phyloP scores from a whole-genome alignment of 352 stramenopile species.

The Globisporangium emineosum region DNA sequence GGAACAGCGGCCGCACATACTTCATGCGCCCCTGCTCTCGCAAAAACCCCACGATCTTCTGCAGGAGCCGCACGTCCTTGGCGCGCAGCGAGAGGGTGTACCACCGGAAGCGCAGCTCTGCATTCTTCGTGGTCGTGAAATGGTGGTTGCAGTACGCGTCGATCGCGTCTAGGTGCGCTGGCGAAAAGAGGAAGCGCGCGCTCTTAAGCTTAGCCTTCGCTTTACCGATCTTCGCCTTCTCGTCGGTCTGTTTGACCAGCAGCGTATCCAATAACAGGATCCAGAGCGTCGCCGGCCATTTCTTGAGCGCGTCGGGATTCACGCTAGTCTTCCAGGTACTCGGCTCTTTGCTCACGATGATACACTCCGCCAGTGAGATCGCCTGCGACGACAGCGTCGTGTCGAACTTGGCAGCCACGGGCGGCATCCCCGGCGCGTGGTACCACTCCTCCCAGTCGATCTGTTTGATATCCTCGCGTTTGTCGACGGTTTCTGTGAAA shows the following conservation, averaged over 20 bases:
- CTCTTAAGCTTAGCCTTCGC: not conserved
- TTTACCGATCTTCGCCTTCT: not conserved
- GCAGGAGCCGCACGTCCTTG: constrained; percentile 37
- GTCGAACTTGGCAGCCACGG: constrained; percentile 87
- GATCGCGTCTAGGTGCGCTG: constrained; percentile 47
- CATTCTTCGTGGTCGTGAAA: constrained; percentile 51
- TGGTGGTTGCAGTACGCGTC: constrained; percentile 45
- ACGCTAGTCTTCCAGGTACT: constrained; percentile 25
- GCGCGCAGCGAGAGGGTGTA: constrained; percentile 59
- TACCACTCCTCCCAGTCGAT: constrained; percentile 96
- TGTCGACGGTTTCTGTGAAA: constrained; percentile 50
- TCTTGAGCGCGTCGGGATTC: constrained; percentile 1
- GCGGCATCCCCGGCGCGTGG: constrained; percentile 85
- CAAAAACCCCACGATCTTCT: constrained; percentile 41
- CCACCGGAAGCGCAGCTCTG: constrained; percentile 73
- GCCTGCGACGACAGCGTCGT: constrained; percentile 62
- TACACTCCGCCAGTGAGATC: constrained; percentile 38
- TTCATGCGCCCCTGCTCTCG: constrained; percentile 78
- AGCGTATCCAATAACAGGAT: constrained; percentile 63
- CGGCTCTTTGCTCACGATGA: constrained; percentile 25
- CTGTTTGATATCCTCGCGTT: constrained; percentile 34
- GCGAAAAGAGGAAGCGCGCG: not conserved
- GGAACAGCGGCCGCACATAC: constrained; percentile 67
- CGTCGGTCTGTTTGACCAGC: constrained; percentile 15
- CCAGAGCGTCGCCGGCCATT: constrained; percentile 50